These are phyloP conservation scores for Stephanocyclus meneghinianus DNA, from an alignment of 352 stramenopile genomes.

Conservation along the genomic window DNA sequence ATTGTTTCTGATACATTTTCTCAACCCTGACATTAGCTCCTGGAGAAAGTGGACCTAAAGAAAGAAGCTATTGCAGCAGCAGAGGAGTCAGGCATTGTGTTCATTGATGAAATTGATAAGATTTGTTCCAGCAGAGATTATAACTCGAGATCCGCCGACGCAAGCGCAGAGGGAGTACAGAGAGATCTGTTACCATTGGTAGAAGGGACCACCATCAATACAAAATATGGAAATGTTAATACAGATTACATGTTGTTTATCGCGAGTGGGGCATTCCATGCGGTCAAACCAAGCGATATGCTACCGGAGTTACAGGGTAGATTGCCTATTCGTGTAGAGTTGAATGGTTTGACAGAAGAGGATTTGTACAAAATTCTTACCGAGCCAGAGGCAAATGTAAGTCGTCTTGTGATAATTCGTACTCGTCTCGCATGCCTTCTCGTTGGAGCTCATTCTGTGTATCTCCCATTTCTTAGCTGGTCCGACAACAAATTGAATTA, in stretches of 20 bases:
- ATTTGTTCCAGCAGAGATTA: slow-evolving; percentile 96
- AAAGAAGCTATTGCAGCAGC: slow-evolving; percentile 88
- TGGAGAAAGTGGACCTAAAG: slow-evolving; percentile 82
- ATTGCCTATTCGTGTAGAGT: slow-evolving; percentile 97
- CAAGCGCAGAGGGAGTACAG: slow-evolving; percentile 97
- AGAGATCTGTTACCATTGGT: slow-evolving; percentile 97
- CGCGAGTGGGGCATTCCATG: slow-evolving; percentile 95
- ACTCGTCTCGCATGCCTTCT: neutral
- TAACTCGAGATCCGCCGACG: slow-evolving; percentile 86
- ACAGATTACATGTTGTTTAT: slow-evolving; percentile 99
- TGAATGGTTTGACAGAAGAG: slow-evolving; percentile 97
- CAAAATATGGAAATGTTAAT: slow-evolving; percentile 99
- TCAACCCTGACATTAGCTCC: slow-evolving; percentile 30
- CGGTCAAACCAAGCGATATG: slow-evolving; percentile 96
- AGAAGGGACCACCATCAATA: slow-evolving; percentile 94
- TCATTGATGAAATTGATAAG: slow-evolving; percentile 99
- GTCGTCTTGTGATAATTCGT: slow-evolving; percentile 24
- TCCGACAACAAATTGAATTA: slow-evolving; percentile 96
- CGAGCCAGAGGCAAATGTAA: slow-evolving; percentile 96
- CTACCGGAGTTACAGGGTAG: slow-evolving; percentile 97
- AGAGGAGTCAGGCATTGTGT: slow-evolving; percentile 99
- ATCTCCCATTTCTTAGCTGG: slow-evolving; percentile 73
- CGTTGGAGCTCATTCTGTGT: slow-evolving; percentile 11
- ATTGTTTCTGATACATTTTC: neutral
- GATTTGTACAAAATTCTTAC: slow-evolving; percentile 99